A percentile compares a stretch with the other conserved stretches of the same genome.
These are phyloP conservation scores for Pyrus hybrid DNA, from an alignment of 331 rosid species.

Conservation along the genomic window DNA sequence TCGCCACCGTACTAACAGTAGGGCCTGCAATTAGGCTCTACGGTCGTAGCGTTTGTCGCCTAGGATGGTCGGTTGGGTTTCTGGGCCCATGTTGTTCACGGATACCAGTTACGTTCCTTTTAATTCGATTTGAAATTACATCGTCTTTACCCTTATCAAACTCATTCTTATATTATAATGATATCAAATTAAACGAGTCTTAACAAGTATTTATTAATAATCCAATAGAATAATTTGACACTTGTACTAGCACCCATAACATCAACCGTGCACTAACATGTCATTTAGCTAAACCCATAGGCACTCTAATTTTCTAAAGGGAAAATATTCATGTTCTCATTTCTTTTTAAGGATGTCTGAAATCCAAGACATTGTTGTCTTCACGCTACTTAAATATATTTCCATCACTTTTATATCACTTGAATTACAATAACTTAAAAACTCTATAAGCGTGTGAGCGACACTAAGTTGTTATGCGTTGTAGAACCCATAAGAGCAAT, in stretches of 20 bases:
- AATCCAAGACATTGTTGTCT: too few relatives aligned
- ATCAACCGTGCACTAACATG: neutral
- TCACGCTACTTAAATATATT: too few relatives aligned
- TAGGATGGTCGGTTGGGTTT: neutral
- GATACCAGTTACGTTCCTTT: too few relatives aligned
- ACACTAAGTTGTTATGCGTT: too few relatives aligned
- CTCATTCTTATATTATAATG: accelerated
- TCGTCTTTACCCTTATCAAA: accelerated
- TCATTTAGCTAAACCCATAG: neutral
- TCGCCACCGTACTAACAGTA: neutral
- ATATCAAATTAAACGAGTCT: too few relatives aligned
- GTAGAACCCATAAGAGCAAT: too few relatives aligned
- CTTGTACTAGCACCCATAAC: neutral
- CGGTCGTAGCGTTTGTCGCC: neutral
- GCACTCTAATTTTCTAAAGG: neutral
- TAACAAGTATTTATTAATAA: accelerated
- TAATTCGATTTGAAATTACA: accelerated
- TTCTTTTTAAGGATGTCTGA: neutral
- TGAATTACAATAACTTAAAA: too few relatives aligned
- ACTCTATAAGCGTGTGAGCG: too few relatives aligned
- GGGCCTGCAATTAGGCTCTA: neutral
- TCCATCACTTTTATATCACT: too few relatives aligned
- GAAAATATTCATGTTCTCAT: neutral
- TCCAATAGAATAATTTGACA: accelerated
- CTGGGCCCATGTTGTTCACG: too few relatives aligned